Evolutionary conservation across 2,329 filamentous ascomycete genomes (phyloP), one percentile per base, ranked within the genome.

Genomic region (Aspergillus sp.): DNA sequence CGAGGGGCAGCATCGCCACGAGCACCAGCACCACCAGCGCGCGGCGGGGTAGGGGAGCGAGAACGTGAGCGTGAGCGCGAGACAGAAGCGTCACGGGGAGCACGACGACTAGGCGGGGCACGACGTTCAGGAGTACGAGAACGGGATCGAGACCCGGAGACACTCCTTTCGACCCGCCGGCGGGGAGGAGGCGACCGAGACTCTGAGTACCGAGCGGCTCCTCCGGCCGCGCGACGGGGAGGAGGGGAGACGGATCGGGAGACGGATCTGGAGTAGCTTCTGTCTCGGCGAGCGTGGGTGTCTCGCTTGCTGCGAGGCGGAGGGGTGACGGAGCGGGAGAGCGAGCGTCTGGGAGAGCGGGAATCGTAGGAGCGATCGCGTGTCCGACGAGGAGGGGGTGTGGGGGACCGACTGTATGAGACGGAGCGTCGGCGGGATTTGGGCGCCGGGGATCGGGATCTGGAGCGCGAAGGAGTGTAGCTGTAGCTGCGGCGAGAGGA

Each of bases 401-500:
- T 68, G 7, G 68, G 70, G 11, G 75, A 76, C 19, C 71, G 71
- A 62, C 74, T 78, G 61, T 74, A 67, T 3, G 75, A 74, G 15
- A 66, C 63, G 54, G 67, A 69, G 49, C 73, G 71, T 49, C 68
- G 70, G 42, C 72, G 71, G 32, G 65, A 71, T 47, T 66, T 70
- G 19, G 72, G 64, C 3, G 62, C 68, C 5, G 70, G 74, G 10
- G 76, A 77, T 15, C 71, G 74, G 10, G 76, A 77, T 13, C 71
- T 71, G n/a, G 76, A 77, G 25, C 68, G 70, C 48, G 75, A 77
- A 47, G 70, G 69, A 3, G 73, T 75, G 63, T 74, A 75, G 65
- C 70, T 74, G 57, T 70, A 70, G 52, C 71, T 66, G 48, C 66
- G 65, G 4, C 73, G 72, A 11, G 73, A 72, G 27, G 71, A 72